phyloP scores from a whole-genome alignment of 257 asterid genomes.

The Capsicum pubescens region DNA sequence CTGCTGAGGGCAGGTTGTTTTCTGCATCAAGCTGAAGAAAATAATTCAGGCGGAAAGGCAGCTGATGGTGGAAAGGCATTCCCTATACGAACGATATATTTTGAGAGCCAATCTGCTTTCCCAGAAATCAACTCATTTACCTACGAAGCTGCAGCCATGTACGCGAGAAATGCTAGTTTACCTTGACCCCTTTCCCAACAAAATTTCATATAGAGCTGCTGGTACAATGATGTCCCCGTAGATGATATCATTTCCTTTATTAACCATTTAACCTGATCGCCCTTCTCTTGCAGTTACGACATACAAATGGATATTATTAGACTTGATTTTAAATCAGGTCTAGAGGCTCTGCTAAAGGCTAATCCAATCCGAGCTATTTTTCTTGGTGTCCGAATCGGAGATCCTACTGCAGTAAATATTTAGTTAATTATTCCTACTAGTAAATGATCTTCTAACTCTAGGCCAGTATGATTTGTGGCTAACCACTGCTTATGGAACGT shows the following conservation, averaged over 20 bases:
- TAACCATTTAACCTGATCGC: conserved; percentile 32
- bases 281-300: conserved; percentile 59
- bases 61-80: conserved; percentile 27
- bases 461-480: not conserved
- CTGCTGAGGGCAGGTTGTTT: conserved; percentile 88
- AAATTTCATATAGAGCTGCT: not conserved
- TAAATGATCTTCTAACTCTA: not conserved
- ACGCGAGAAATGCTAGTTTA: conserved; percentile 35
- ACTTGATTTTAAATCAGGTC: conserved; percentile 87
- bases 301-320: conserved; percentile 85
- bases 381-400: conserved; percentile 95
- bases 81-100: conserved; percentile 83
- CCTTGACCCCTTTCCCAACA: not conserved
- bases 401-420: conserved; percentile 85
- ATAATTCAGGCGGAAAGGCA: conserved; percentile 43
- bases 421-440: conserved; percentile 27
- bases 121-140: conserved; percentile 95
- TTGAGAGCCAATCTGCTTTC: conserved; percentile 85
- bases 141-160: conserved; percentile 71
- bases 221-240: not conserved
- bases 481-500: not conserved
- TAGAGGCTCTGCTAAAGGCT: conserved; percentile 78
- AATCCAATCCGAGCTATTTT: conserved; percentile 85
- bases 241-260: conserved; percentile 24
- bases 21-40: conserved; percentile 56